These are phyloP conservation scores for Bonia amplexicaulis DNA, from an alignment of 176 grass and related monocot species.

Conservation along the genomic window DNA sequence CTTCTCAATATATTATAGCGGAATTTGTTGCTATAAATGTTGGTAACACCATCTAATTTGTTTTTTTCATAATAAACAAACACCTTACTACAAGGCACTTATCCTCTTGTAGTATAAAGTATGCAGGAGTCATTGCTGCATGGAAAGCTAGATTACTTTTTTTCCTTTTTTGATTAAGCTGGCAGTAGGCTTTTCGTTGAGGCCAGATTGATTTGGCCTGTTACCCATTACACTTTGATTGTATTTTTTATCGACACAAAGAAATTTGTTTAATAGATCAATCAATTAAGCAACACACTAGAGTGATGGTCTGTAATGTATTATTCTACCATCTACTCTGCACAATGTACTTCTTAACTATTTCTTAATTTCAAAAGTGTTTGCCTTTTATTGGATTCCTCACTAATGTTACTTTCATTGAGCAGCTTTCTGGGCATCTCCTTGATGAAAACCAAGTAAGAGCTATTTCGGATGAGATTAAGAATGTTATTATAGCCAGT, in stretches of 20 bases:
- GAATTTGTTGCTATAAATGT: not conserved
- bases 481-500: constrained; percentile 97
- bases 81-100: not conserved
- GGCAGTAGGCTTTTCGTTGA: not conserved
- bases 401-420: constrained; percentile 15
- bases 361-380: not conserved
- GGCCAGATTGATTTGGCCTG: not conserved
- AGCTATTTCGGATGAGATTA: constrained; percentile 86
- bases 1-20: not conserved
- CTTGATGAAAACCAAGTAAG: constrained; percentile 91
- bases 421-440: constrained; percentile 71
- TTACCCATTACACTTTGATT: not conserved
- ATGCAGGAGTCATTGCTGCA: not conserved
- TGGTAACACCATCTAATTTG: not conserved
- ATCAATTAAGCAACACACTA: not conserved
- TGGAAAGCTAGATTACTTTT: not conserved
- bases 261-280: not conserved
- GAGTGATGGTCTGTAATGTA: not conserved
- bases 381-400: not conserved
- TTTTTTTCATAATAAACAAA: not conserved
- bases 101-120: not conserved
- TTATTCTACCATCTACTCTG: not conserved
- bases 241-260: not conserved
- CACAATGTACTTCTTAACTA: not conserved
- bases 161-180: not conserved